These are phyloP conservation scores for Phytopythium cucurbitacearum DNA, from an alignment of 352 stramenopile species.

Conservation along the genomic window DNA sequence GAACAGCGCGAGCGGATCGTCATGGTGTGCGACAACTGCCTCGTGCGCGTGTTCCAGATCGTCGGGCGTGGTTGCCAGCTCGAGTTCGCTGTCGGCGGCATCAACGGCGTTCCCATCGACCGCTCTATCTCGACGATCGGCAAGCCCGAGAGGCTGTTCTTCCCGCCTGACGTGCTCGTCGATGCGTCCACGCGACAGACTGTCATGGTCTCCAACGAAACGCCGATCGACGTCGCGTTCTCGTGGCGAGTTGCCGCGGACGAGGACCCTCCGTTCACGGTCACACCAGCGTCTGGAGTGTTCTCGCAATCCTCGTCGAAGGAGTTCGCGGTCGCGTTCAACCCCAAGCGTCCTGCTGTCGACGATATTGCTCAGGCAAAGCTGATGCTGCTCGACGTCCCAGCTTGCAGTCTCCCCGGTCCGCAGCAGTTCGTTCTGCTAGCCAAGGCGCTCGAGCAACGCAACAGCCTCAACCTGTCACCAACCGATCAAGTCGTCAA, in stretches of 20 bases:
- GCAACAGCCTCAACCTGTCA: constrained; percentile 21
- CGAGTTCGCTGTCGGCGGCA: constrained; percentile 34
- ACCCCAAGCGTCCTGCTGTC: constrained; percentile 13
- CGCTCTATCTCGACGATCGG: constrained; percentile 39
- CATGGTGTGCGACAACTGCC: constrained; percentile 82
- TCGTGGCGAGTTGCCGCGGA: constrained; percentile 37
- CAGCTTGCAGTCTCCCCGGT: constrained; percentile 48
- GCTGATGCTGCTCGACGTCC: constrained; percentile 43
- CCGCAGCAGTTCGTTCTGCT: constrained; percentile 34
- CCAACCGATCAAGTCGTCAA: neutral
- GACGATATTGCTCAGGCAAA: constrained; percentile 20
- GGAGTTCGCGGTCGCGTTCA: constrained; percentile 47
- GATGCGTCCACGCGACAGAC: constrained; percentile 23
- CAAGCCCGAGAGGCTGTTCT: constrained; percentile 40
- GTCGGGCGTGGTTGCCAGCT: constrained; percentile 65
- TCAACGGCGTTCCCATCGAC: constrained; percentile 51
- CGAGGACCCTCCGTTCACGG: constrained; percentile 24
- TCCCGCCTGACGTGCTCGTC: constrained; percentile 36
- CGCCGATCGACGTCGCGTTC: constrained; percentile 56
- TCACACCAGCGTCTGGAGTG: constrained; percentile 35
- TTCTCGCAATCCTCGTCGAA: constrained; percentile 29
- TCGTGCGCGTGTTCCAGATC: constrained; percentile 70
- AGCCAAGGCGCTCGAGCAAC: constrained; percentile 3
- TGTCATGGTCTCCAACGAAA: constrained; percentile 59
- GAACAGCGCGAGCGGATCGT: constrained; percentile 62